Evolutionary conservation across 257 asterid genomes (phyloP), one percentile per base, ranked within the genome.

Genomic region (Petrea volubilis): DNA sequence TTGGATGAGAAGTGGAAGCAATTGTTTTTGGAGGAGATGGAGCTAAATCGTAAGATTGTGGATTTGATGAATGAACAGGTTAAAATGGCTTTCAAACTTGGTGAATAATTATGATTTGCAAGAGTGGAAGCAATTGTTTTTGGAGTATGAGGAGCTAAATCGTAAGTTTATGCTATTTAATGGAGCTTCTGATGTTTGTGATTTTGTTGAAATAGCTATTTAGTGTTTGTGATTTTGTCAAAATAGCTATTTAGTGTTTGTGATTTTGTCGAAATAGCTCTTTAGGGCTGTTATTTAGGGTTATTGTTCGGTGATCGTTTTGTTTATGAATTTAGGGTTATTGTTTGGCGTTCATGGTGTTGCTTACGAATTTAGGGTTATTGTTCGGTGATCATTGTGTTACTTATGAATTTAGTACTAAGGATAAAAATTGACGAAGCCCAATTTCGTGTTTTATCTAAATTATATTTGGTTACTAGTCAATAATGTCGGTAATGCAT

Each of bases 1-100:
- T 72, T 83, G 69, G 86, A 91, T 18, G 82, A 83, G 7, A 79
- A 83, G 75, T 91, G 97, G 96, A 89, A 78, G 80, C 61, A 78
- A 20, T 61, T 91, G 77, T 5, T 51, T 13, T 12, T 40, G 65
- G 80, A 80, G 68, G 87, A 89, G 67, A 8, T 43, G 44, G 87
- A 80, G 71, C 21, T 89, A 5, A 51, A 55, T 10, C 10, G 44
- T 55, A 79, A 83, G 86, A 83, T 62, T 65, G 4, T 83, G 49
- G 15, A 12, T 14, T 60, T 89, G 84, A 60, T 85, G 71, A 15
- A 18, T 15, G 84, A 82, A 58, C 93, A 83, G 46, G 20, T 68
- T 36, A 47, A 47, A 18, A 47, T 74, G 77, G 87, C 79, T 57
- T 44, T 80, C 24, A 74, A 64, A 71, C 25, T n/a, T n/a, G 36